Base-by-base conservation (phyloP, 106 monocot species). In the Apostasia ramifera region DNA sequence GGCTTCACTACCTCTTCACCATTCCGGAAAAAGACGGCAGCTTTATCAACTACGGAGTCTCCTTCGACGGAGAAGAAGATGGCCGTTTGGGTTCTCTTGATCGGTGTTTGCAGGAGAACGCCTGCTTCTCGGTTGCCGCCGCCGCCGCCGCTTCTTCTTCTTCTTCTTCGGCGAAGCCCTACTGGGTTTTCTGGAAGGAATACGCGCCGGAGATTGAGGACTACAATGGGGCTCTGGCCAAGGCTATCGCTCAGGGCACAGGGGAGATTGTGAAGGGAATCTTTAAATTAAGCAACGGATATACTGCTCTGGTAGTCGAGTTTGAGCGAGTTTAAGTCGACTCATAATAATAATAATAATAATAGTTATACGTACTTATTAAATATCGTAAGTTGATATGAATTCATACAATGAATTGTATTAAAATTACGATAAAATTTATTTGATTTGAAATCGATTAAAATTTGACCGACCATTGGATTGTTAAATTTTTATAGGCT, bases 31-130 rank as follows among this genome's bases (percentile, higher is more conserved):
- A 69, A 1, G 89, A 78, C 8, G 87, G 80, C 10, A 64, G 78
- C 5, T 86, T 97, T 78, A 54, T 92, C 63, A 95, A 97, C 77
- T 97, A 97, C 44, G 95, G 95, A 2, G 86, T 97, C 51, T 84
- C 92, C 1, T 88, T 89, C 47, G 59, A 47, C 8, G 75, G 56
- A 11, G 41, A 44, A 0, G 73, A 67, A 3, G 58, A 45, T 5
- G 59, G 6, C 6, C 14, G 68, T 1, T 55, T 86, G 51, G 67
- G 64, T 50, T 65, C 71, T 46, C 76, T 95, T 2, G 95, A 89
- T 53, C 40, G 11, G 47, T 79, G 86, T 66, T 82, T 95, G 43
- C 76, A 75, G 69, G 82, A 84, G 48, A 80, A 87, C 48, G 59
- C 89, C 0, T 92, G 89, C 55, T 87, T 92, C 51, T 86, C 95